Evolutionary conservation across 495 filamentous ascomycete species (phyloP).

Genomic region (Penicillium riverlandense): DNA sequence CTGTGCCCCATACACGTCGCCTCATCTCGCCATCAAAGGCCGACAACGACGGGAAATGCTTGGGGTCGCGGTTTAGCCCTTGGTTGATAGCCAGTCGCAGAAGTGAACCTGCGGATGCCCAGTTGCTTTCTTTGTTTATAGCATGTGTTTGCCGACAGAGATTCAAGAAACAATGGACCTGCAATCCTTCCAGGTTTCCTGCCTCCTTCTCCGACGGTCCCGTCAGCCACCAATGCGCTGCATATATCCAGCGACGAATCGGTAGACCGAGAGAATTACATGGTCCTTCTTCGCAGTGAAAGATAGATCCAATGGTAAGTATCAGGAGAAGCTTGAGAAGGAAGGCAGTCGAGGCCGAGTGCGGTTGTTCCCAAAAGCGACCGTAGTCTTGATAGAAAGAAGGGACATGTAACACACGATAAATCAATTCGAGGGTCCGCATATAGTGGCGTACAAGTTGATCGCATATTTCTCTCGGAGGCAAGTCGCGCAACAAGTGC

Average conservation of each 20-base stretch:
- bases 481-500: conserved; percentile 8
- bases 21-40: conserved; percentile 43
- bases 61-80: conserved; percentile 49
- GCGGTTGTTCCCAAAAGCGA: conserved; percentile 32
- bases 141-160: conserved; percentile 40
- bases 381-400: conserved; percentile 45
- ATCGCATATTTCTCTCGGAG: conserved; percentile 11
- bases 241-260: conserved; percentile 43
- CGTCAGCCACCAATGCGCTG: conserved; percentile 46
- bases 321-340: conserved; percentile 32
- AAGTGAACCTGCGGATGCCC: conserved; percentile 43
- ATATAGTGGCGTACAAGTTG: conserved; percentile 25
- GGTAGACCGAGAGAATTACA: conserved; percentile 18
- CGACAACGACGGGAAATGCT: conserved; percentile 36
- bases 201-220: conserved; percentile 41
- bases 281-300: conserved; percentile 18
- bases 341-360: conserved; percentile 15
- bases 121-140: conserved; percentile 35
- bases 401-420: conserved; percentile 51
- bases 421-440: conserved; percentile 34
- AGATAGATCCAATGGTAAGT: conserved; percentile 37
- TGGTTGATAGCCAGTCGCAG: conserved; percentile 42
- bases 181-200: conserved; percentile 33
- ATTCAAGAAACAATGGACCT: conserved; percentile 43
- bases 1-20: conserved; percentile 49